Evolutionary conservation across 305 asterid species (phyloP).

Genomic region (Striga hermonthica): DNA sequence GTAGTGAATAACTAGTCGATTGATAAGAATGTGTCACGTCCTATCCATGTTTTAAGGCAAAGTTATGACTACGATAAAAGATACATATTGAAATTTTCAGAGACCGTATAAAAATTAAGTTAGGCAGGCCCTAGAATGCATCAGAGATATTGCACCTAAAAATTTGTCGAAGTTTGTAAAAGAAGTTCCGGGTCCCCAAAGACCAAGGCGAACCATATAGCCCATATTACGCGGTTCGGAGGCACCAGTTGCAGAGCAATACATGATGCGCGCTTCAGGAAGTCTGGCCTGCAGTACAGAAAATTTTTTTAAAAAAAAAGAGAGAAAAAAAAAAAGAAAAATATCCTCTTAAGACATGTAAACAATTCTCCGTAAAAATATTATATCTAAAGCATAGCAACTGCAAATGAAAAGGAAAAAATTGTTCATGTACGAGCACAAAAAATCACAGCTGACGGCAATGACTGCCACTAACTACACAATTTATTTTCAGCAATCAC

Average conservation of each 20-base stretch:
- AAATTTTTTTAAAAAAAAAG: conserved; percentile 36
- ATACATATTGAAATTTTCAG: conserved; percentile 17
- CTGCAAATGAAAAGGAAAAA: conserved; percentile 19
- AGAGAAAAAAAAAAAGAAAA: conserved; percentile 29
- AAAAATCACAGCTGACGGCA: conserved; percentile 20
- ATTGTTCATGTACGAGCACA: conserved; percentile 2
- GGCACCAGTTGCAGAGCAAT: conserved; percentile 99
- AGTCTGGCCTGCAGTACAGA: conserved; percentile 73
- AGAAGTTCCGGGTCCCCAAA: conserved; percentile 99
- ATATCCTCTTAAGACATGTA: conserved; percentile 21
- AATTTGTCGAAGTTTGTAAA: conserved; percentile 73
- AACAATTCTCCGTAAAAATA: conserved; percentile 26
- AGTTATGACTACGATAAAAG: conserved; percentile 21
- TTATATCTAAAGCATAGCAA: conserved; percentile 23
- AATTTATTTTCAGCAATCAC: conserved; percentile 4
- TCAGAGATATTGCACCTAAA: conserved; percentile 60
- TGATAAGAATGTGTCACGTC: conserved; percentile 5
- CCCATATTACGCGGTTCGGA: conserved; percentile 99
- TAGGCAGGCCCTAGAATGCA: conserved; percentile 26
- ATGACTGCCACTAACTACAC: conserved; percentile 17
- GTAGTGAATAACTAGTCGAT: conserved; percentile 21
- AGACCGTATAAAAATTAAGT: conserved; percentile 16
- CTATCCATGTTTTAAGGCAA: conserved; percentile 23
- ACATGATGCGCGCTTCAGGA: conserved; percentile 92
- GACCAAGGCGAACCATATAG: conserved; percentile 99